Percentiles rank a stretch among this genome's conserved stretches.
These are phyloP conservation scores for Durio zibethinus DNA, from an alignment of 345 rosid genomes.

Conservation along the genomic window DNA sequence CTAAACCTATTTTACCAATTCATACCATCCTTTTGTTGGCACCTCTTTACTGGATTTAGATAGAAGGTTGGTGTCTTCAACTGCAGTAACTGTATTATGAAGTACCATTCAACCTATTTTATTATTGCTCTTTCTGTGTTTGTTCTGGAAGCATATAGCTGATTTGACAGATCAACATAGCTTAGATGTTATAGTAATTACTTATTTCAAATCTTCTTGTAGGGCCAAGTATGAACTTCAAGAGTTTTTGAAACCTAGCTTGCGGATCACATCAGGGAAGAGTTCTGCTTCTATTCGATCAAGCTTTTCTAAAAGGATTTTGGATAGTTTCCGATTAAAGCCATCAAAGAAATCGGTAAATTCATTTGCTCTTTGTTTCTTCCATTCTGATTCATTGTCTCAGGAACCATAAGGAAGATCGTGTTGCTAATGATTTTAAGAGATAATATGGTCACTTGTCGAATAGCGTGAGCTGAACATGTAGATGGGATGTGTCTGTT, in stretches of 20 bases:
- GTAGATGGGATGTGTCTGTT: not conserved
- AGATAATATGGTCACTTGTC: not conserved
- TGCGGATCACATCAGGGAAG: conserved; percentile 63
- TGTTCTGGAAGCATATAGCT: not conserved
- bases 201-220: conserved; percentile 23
- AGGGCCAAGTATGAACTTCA: conserved; percentile 96
- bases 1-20: not conserved
- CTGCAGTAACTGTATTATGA: not conserved
- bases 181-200: conserved; percentile 17
- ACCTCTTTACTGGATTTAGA: not conserved
- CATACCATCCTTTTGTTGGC: not conserved
- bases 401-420: not conserved
- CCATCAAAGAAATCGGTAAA: conserved; percentile 52
- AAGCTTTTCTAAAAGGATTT: conserved; percentile 53
- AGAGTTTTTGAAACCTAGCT: conserved; percentile 88
- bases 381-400: not conserved
- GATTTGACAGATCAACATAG: not conserved
- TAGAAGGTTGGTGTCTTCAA: not conserved
- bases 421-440: not conserved
- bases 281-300: conserved; percentile 44
- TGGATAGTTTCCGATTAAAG: conserved; percentile 64
- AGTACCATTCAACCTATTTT: not conserved
- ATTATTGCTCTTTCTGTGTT: not conserved
- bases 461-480: not conserved
- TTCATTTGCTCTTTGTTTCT: not conserved